A percentile compares a stretch with the other conserved stretches of the same genome.
These are phyloP conservation scores for Gautieria morchelliformis DNA, from an alignment of 768 basidiomycete genomes.

Conservation along the genomic window DNA sequence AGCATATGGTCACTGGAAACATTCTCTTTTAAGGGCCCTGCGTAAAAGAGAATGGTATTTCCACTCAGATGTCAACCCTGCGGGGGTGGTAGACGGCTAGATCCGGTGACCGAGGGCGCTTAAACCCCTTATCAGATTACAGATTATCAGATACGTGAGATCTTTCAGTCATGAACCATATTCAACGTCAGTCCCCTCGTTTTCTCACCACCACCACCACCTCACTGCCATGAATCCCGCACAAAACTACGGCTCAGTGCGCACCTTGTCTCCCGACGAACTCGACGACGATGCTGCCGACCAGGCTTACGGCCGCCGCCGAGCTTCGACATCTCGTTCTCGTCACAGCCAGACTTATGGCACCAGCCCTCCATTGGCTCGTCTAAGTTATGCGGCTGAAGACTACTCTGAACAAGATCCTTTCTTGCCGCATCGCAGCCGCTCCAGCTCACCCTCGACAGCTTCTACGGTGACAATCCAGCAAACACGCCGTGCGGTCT, in stretches of 20 bases:
- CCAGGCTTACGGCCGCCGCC: not conserved
- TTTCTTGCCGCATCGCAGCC: not conserved
- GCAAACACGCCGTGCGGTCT: not conserved
- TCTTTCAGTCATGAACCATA: not conserved
- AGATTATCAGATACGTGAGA: not conserved
- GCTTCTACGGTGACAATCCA: not conserved
- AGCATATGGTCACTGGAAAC: too few species aligned
- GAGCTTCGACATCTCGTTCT: not conserved
- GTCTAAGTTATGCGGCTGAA: not conserved
- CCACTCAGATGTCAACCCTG: too few species aligned
- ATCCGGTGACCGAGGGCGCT: not conserved
- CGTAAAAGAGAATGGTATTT: too few species aligned
- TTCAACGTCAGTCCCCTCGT: not conserved
- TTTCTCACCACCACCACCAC: not conserved
- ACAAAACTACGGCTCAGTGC: not conserved
- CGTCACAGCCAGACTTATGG: not conserved
- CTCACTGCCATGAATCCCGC: not conserved
- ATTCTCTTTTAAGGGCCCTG: too few species aligned
- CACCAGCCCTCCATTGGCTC: not conserved
- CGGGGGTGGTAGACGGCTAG: too few species aligned
- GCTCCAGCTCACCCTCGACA: not conserved
- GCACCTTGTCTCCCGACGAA: not conserved
- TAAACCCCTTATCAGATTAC: not conserved
- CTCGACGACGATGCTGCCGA: not conserved
- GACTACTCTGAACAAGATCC: not conserved